Conservation (phyloP, 192 early-diverging fungal species). For the Coemansia sp. region DNA sequence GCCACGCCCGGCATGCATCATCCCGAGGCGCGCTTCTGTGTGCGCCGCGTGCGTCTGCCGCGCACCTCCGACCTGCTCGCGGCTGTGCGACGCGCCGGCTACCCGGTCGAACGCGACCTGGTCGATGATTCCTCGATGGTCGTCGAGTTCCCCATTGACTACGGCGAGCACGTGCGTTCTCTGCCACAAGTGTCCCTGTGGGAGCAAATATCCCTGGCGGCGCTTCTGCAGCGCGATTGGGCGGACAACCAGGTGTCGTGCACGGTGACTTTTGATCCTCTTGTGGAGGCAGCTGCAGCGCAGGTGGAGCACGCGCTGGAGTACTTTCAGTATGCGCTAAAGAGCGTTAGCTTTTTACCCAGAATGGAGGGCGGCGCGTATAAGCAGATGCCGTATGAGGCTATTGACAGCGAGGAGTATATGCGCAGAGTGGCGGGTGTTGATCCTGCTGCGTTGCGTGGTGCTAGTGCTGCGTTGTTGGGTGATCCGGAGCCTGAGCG, state of each 20-base stretch:
- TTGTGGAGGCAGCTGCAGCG: constrained; percentile 9
- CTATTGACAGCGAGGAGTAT: constrained; percentile 37
- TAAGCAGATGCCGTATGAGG: constrained; percentile 54
- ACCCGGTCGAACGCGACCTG: constrained; percentile 37
- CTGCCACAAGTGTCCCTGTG: constrained; percentile 47
- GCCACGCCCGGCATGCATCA: constrained; percentile 57
- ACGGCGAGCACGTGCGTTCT: constrained; percentile 44
- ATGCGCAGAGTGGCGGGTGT: constrained; percentile 18
- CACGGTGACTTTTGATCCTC: constrained; percentile 52
- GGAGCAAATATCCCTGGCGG: constrained; percentile 53
- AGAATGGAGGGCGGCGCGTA: constrained; percentile 35
- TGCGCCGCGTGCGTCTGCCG: constrained; percentile 49
- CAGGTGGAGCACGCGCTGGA: constrained; percentile 28
- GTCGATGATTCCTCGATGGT: constrained; percentile 39
- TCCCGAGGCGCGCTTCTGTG: constrained; percentile 52
- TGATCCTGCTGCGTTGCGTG: background rate
- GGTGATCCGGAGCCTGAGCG: constrained; percentile 12
- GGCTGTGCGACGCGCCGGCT: constrained; percentile 22
- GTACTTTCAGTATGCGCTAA: constrained; percentile 55
- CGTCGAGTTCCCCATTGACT: constrained; percentile 51
- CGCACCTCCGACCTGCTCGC: constrained; percentile 25
- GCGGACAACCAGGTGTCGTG: constrained; percentile 54
- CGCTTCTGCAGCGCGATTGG: constrained; percentile 50
- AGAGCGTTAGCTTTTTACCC: constrained; percentile 51
- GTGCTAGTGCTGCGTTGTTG: background rate